Evolutionary conservation across 2,329 filamentous ascomycete genomes (phyloP).

Genomic region (Pyrenophora tritici-repentis): DNA sequence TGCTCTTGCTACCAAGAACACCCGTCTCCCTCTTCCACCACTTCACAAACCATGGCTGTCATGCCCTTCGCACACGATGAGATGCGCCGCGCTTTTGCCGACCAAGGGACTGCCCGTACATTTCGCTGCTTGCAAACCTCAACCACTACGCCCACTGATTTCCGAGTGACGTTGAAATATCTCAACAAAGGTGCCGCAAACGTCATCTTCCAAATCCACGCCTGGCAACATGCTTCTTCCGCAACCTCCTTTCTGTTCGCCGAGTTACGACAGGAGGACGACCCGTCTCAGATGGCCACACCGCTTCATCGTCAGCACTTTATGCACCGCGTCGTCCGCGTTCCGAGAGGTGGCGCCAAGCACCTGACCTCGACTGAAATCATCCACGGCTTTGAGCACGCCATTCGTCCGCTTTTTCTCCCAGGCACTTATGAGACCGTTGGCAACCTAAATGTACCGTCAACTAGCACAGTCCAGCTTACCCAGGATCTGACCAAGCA

Average conservation of each 20-base stretch:
- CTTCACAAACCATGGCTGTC: constrained; percentile 5
- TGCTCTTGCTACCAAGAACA: constrained; percentile 7
- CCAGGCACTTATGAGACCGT: constrained; percentile 6
- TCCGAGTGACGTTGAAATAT: constrained; percentile 27
- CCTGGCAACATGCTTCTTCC: constrained; percentile 4
- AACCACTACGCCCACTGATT: constrained; percentile 2
- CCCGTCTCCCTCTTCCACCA: background rate
- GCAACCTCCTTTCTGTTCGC: constrained; percentile 22
- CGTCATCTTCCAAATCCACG: constrained; percentile 35
- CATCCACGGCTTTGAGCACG: constrained; percentile 31
- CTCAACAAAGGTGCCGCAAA: constrained; percentile 45
- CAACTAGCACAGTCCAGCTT: constrained; percentile 7
- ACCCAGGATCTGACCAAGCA: constrained; percentile 16
- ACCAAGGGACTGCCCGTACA: constrained; percentile 5
- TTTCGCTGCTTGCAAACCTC: constrained; percentile 22
- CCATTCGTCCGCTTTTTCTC: constrained; percentile 37
- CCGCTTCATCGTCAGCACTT: constrained; percentile 15
- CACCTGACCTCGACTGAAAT: constrained; percentile 32
- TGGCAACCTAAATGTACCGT: background rate
- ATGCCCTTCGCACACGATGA: constrained; percentile 14
- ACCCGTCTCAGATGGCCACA: constrained; percentile 3
- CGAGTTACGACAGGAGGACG: constrained; percentile 11
- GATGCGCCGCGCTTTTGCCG: constrained; percentile 11
- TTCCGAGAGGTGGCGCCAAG: constrained; percentile 38
- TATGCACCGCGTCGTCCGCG: constrained; percentile 32